phyloP scores from a whole-genome alignment of 2,329 filamentous ascomycete genomes.

The Cordyceps militaris region DNA sequence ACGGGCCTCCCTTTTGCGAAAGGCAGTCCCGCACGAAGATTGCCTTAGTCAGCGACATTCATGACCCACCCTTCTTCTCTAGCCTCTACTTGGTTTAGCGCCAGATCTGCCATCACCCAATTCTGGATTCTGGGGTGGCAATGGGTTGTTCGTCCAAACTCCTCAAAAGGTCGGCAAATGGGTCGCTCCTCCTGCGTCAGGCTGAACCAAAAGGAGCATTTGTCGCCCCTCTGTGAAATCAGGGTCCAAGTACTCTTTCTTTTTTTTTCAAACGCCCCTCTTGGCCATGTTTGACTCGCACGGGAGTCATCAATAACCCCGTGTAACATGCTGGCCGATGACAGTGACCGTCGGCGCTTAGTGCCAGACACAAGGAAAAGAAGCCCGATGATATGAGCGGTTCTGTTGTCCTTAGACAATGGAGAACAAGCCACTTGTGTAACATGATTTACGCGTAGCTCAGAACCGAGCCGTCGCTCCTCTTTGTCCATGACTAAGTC shows the following conservation, averaged over 20 bases:
- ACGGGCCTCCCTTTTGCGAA: not conserved
- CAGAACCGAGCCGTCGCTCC: no score
- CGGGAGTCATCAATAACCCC: no score
- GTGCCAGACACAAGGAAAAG: no score
- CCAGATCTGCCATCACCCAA: conserved; percentile 4
- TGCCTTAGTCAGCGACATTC: conserved; percentile 5
- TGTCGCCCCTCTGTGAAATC: not conserved
- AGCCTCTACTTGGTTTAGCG: conserved; percentile 2
- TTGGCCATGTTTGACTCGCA: not conserved
- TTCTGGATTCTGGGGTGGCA: no score
- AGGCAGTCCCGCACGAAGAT: not conserved
- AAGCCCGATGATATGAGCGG: no score
- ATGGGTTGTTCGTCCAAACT: not conserved
- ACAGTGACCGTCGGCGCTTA: no score
- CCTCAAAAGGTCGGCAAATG: not conserved
- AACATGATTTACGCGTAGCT: not conserved
- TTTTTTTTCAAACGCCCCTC: not conserved
- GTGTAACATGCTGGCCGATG: not conserved
- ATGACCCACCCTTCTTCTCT: not conserved
- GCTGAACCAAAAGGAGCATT: not conserved
- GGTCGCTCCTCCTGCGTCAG: not conserved
- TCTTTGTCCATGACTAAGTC: no score
- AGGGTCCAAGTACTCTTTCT: not conserved
- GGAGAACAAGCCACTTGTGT: not conserved
- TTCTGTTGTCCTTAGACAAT: not conserved